Evolutionary conservation across 495 filamentous ascomycete genomes (phyloP), one percentile per base, ranked within the genome.

Genomic region (Trichoderma virens): DNA sequence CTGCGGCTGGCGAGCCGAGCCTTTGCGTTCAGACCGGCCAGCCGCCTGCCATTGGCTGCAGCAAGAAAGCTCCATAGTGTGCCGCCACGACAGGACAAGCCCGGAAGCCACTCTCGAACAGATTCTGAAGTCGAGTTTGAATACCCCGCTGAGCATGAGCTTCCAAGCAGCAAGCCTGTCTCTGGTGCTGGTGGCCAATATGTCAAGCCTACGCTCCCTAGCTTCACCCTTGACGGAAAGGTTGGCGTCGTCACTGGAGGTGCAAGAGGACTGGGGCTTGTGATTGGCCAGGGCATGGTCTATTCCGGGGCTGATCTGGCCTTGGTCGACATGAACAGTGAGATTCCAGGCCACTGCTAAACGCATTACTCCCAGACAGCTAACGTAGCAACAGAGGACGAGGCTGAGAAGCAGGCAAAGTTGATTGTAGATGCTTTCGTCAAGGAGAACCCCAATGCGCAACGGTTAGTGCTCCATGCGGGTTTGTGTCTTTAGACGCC

Each of bases 261-360:
- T 68, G 92, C 92, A 43, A 80, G 92, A 68, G 92, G 92, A 5
- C 73, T 96, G 68, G 92, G 92, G 60, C 78, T 97, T 68, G 92
- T 96, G 38, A 96, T 98, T 93, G 88, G 85, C 39, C 91, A 96
- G 73, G 92, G 87, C 5, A 83, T 95, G 67, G 88, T 97, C 31
- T 85, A 88, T 14, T 92, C 88, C 64, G 93, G 93, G 34, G 90
- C 90, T 8, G 89, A 96, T 73, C 81, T 96, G 66, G 93, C 93
- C 8, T 89, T 98, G 78, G 90, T 97, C 18, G 93, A 98, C 76
- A 73, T 97, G 74, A 96, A 97, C 74, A 88, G 92, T 95, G 28
- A 65, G 60, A 62, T 65, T 20, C 16, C 56, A 56, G 63, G 27
- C 20, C 13, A 41, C 65, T 30, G 67, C 78, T 23, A 20, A n/a